Evolutionary conservation across 495 filamentous ascomycete species (phyloP).

Genomic region (Tetracladium marchalianum): DNA sequence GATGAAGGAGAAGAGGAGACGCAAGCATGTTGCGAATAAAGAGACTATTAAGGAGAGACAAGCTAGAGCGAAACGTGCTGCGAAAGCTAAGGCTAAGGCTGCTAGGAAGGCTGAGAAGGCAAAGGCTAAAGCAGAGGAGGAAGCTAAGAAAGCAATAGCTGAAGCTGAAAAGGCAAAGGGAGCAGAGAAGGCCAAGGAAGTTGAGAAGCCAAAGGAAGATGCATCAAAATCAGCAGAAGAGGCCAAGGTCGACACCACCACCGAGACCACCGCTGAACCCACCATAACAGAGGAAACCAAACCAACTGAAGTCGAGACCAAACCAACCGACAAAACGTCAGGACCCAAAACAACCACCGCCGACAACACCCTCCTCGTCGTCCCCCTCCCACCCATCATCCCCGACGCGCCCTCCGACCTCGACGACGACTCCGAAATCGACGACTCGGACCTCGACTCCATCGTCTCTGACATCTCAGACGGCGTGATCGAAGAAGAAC

Average conservation of each 20-base stretch:
- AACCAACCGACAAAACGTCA: too few relatives aligned
- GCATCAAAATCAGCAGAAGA: slow-evolving; percentile 31
- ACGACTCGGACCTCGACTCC: slow-evolving; percentile 7
- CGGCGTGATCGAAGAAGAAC: slow-evolving; percentile 3
- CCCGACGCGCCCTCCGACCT: neutral
- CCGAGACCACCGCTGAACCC: slow-evolving; percentile 24
- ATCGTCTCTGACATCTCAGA: slow-evolving; percentile 9
- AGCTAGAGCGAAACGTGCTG: slow-evolving; percentile 12
- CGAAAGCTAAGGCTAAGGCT: slow-evolving; percentile 2
- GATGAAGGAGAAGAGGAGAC: slow-evolving; percentile 31
- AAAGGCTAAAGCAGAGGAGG: slow-evolving; percentile 1
- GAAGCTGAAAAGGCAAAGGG: slow-evolving; percentile 6
- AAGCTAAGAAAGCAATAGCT: slow-evolving; percentile 1
- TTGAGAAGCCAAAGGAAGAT: slow-evolving; percentile 39
- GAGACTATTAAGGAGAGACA: slow-evolving; percentile 21
- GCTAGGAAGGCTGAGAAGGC: neutral
- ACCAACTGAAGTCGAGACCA: too few relatives aligned
- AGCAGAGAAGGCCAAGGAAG: neutral
- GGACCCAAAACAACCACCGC: too few relatives aligned
- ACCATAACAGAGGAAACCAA: slow-evolving; percentile 25
- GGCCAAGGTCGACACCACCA: slow-evolving; percentile 36
- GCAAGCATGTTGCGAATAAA: slow-evolving; percentile 21
- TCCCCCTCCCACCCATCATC: slow-evolving; percentile 13
- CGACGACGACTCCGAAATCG: neutral
- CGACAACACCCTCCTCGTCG: too few relatives aligned